Conservation (phyloP, 1,139 yeast genomes). For the Blastobotrys elegans region DNA sequence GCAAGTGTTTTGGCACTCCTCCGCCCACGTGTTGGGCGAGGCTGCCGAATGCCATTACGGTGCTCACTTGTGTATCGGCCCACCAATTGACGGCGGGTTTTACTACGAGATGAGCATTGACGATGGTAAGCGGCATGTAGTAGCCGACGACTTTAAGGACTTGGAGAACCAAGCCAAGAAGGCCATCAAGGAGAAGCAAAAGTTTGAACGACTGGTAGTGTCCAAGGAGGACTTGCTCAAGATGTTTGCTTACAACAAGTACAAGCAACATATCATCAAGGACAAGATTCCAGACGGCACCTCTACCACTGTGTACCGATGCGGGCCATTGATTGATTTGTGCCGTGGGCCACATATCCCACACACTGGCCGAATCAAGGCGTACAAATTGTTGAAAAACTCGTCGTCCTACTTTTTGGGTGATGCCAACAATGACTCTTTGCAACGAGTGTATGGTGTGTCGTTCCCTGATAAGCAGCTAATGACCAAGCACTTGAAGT, state of each 20-base stretch:
- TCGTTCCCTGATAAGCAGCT: constrained; percentile 98
- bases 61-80: constrained; percentile 89
- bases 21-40: constrained; percentile 98
- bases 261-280: constrained; percentile 81
- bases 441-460: constrained; percentile 97
- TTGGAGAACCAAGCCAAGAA: constrained; percentile 85
- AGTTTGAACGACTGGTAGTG: constrained; percentile 88
- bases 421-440: constrained; percentile 85
- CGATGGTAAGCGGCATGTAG: constrained; percentile 67
- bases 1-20: constrained; percentile 97
- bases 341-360: constrained; percentile 99
- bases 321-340: constrained; percentile 95
- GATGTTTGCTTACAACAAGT: constrained; percentile 95
- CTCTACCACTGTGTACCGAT: constrained; percentile 92
- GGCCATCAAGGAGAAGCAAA: constrained; percentile 94
- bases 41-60: constrained; percentile 96
- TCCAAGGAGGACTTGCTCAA: constrained; percentile 85
- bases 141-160: constrained; percentile 76
- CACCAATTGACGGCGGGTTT: constrained; percentile 97
- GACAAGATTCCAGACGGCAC: constrained; percentile 96
- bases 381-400: constrained; percentile 89
- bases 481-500: constrained; percentile 93
- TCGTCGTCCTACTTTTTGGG: constrained; percentile 96
- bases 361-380: constrained; percentile 94
- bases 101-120: constrained; percentile 95